phyloP scores from a whole-genome alignment of 805 yeast species.

The Candida orba region DNA sequence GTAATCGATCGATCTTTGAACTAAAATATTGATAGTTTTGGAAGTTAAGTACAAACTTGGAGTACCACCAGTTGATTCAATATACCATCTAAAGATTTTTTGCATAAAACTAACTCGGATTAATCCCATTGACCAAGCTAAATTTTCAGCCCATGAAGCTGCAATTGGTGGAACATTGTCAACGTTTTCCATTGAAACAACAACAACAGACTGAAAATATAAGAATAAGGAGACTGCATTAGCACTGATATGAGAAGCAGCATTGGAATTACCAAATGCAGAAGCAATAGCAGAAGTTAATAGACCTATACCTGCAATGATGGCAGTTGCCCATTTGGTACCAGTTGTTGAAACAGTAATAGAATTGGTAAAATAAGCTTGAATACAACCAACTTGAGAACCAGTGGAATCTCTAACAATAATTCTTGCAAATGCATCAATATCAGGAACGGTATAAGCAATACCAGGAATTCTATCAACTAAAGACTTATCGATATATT shows the following conservation, averaged over 20 bases:
- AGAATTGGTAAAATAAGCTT: slow-evolving; percentile 78
- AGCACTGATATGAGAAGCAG: slow-evolving; percentile 97
- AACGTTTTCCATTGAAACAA: slow-evolving; percentile 94
- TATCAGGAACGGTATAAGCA: slow-evolving; percentile 85
- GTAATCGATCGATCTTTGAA: slow-evolving; percentile 53
- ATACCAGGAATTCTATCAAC: slow-evolving; percentile 67
- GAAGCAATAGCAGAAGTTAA: slow-evolving; percentile 83
- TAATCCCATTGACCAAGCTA: slow-evolving; percentile 94
- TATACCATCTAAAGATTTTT: slow-evolving; percentile 82
- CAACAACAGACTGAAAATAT: slow-evolving; percentile 89
- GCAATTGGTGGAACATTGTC: slow-evolving; percentile 92
- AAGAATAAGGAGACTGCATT: slow-evolving; percentile 88
- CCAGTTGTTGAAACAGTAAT: slow-evolving; percentile 92
- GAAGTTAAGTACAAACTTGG: slow-evolving; percentile 64
- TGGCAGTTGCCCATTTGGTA: slow-evolving; percentile 95
- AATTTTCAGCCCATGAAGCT: slow-evolving; percentile 96
- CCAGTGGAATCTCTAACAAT: slow-evolving; percentile 56
- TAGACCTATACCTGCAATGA: slow-evolving; percentile 81
- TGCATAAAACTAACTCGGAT: slow-evolving; percentile 74
- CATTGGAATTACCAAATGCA: slow-evolving; percentile 79
- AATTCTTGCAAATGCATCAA: slow-evolving; percentile 78
- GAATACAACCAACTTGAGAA: slow-evolving; percentile 79
- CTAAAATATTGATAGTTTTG: slow-evolving; percentile 58
- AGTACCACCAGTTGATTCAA: slow-evolving; percentile 88
- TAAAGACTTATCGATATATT: slow-evolving; percentile 45